These are phyloP conservation scores for Venustampulla echinocandica DNA, from an alignment of 495 filamentous ascomycete genomes.

Conservation along the genomic window DNA sequence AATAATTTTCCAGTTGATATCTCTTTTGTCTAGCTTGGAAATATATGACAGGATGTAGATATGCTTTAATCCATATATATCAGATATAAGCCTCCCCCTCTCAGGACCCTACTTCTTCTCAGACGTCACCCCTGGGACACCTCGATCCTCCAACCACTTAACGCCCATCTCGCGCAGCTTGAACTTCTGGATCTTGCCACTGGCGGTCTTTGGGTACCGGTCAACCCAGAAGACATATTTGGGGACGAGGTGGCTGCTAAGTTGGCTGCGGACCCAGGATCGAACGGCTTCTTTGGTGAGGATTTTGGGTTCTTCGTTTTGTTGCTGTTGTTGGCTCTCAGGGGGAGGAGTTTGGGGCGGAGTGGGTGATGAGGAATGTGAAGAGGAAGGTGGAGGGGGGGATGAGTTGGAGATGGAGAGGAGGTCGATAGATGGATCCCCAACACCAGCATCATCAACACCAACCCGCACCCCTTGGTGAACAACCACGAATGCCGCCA, in stretches of 20 bases:
- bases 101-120: no score
- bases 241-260: slow-evolving; percentile 76
- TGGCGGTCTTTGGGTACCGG: slow-evolving; percentile 84
- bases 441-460: slow-evolving; percentile 15
- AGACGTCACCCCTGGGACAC: no score
- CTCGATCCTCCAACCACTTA: slow-evolving; percentile 17
- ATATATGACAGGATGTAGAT: no score
- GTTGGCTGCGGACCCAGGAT: slow-evolving; percentile 59
- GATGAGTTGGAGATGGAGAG: not conserved
- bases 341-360: no score
- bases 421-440: slow-evolving; percentile 2
- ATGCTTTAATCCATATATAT: no score
- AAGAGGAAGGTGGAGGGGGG: not conserved
- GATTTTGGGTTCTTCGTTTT: slow-evolving; percentile 16
- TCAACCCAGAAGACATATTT: slow-evolving; percentile 84
- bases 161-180: slow-evolving; percentile 64
- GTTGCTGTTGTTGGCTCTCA: no score
- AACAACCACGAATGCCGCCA: slow-evolving; percentile 70
- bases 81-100: no score
- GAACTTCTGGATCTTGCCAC: slow-evolving; percentile 96
- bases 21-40: no score
- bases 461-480: slow-evolving; percentile 31
- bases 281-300: slow-evolving; percentile 49
- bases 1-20: no score
- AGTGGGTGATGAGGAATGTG: no score